Percentiles rank a stretch among this genome's conserved stretches.
phyloP scores from a whole-genome alignment of 192 early-diverging fungal species.

The Chytriomyces sp. region DNA sequence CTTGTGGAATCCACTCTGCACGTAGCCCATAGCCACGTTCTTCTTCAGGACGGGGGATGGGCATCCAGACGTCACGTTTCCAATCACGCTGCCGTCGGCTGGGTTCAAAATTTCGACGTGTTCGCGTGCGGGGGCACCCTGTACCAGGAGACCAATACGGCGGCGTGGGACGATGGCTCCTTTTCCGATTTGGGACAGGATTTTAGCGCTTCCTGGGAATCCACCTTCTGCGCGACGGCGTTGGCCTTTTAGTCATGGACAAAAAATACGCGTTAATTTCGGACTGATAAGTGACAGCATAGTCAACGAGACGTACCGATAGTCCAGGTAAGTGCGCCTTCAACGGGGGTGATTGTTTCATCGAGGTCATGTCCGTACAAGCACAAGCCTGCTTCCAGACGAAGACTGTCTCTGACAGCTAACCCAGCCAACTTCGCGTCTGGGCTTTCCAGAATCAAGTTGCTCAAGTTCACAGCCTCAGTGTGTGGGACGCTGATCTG shows the following conservation, averaged over 20 bases:
- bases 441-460: conserved; percentile 69
- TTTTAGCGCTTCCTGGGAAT: conserved; percentile 86
- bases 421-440: conserved; percentile 91
- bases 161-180: conserved; percentile 65
- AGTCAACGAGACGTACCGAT: conserved; percentile 63
- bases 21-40: conserved; percentile 98
- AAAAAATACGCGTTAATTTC: neutral
- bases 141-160: conserved; percentile 86
- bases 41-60: conserved; percentile 90
- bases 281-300: conserved; percentile 1
- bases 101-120: conserved; percentile 70
- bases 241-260: conserved; percentile 59
- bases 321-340: conserved; percentile 94
- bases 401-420: conserved; percentile 91
- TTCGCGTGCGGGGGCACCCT: conserved; percentile 90
- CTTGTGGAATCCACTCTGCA: conserved; percentile 88
- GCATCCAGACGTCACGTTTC: conserved; percentile 89
- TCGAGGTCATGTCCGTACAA: conserved; percentile 96
- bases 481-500: conserved; percentile 84
- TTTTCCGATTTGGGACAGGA: conserved; percentile 85
- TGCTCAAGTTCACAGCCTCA: conserved; percentile 71
- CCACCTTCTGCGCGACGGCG: conserved; percentile 86
- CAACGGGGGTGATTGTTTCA: conserved; percentile 89
- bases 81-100: conserved; percentile 67
- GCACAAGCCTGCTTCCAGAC: conserved; percentile 96